phyloP scores from a whole-genome alignment of 2,329 filamentous ascomycete species.

The Fusarium penzigii region DNA sequence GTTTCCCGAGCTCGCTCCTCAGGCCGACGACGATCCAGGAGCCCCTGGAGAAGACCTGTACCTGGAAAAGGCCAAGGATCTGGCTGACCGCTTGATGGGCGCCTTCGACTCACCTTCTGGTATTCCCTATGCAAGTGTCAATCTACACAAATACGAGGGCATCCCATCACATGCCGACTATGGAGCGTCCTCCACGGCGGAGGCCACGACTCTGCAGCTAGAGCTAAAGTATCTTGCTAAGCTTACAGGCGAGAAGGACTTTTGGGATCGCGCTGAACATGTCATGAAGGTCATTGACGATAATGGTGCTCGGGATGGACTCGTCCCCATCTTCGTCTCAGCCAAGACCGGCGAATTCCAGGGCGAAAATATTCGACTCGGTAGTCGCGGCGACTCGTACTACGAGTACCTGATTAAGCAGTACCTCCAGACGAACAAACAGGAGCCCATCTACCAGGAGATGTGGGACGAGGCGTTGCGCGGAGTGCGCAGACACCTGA shows the following conservation, averaged over 20 bases:
- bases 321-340: constrained; percentile 90
- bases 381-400: constrained; percentile 94
- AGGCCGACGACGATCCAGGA: constrained; percentile 70
- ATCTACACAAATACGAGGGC: constrained; percentile 74
- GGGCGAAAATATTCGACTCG: constrained; percentile 84
- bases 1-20: constrained; percentile 76
- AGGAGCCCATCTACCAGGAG: constrained; percentile 82
- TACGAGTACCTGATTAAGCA: constrained; percentile 99
- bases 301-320: constrained; percentile 75
- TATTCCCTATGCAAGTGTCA: constrained; percentile 87
- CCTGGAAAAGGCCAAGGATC: constrained; percentile 90
- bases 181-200: constrained; percentile 90
- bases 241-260: constrained; percentile 86
- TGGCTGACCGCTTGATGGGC: constrained; percentile 82
- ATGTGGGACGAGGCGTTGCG: constrained; percentile 89
- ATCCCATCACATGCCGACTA: constrained; percentile 80
- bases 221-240: constrained; percentile 98
- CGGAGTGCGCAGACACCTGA: constrained; percentile 86
- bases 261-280: constrained; percentile 89
- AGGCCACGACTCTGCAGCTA: constrained; percentile 88
- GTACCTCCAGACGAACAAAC: constrained; percentile 86
- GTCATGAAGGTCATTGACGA: constrained; percentile 90
- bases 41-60: constrained; percentile 85
- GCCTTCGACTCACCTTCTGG: constrained; percentile 88
- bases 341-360: constrained; percentile 77